phyloP scores from a whole-genome alignment of 192 early-diverging fungal genomes.

The Backusella macrospora region DNA sequence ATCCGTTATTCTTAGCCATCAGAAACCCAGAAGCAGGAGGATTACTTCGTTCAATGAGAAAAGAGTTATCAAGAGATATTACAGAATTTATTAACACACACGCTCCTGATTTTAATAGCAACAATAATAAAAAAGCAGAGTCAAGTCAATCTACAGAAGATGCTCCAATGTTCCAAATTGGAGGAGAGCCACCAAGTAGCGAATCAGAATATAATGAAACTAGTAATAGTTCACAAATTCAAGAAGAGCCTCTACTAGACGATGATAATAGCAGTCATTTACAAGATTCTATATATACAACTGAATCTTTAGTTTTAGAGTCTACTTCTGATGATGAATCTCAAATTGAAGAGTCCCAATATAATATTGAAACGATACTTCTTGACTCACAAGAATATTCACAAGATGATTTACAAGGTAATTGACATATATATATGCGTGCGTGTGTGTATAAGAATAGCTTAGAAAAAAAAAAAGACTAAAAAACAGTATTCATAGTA shows the following conservation, averaged over 20 bases:
- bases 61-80: conserved; percentile 71
- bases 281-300: background rate
- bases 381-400: conserved; percentile 4
- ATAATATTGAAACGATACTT: conserved; percentile 3
- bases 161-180: background rate
- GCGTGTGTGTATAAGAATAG: background rate
- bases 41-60: conserved; percentile 61
- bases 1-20: conserved; percentile 81
- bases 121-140: background rate
- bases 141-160: background rate
- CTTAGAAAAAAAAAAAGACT: background rate
- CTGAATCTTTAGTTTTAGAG: background rate
- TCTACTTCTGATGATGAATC: background rate
- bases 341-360: background rate
- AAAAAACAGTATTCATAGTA: background rate
- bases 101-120: conserved; percentile 56
- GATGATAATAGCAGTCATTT: background rate
- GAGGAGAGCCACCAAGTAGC: background rate
- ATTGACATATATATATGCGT: background rate
- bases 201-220: background rate
- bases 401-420: background rate
- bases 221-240: background rate
- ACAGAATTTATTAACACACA: conserved; percentile 80
- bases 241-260: background rate
- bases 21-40: conserved; percentile 47